These are phyloP conservation scores for Marvania coccoides DNA, from an alignment of 139 green algal species.

Conservation along the genomic window DNA sequence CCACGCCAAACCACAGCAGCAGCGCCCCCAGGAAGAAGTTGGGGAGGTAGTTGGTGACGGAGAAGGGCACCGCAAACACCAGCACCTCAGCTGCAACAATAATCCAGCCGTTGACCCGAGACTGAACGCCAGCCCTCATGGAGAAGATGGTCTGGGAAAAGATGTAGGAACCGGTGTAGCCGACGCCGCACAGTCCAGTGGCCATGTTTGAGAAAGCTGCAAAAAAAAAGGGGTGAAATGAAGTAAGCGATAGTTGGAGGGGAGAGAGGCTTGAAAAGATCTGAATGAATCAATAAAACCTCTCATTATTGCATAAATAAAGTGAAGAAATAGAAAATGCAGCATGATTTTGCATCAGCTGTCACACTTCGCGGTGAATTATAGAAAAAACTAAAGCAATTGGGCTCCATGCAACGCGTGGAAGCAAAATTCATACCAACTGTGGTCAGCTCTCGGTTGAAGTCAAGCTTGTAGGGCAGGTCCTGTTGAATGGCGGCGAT, in stretches of 20 bases:
- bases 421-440: too few relatives aligned
- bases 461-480: conserved; percentile 50
- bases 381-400: too few relatives aligned
- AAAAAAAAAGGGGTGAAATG: too few relatives aligned
- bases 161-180: conserved; percentile 54
- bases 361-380: too few relatives aligned
- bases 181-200: conserved; percentile 41
- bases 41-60: conserved; percentile 37
- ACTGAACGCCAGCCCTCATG: conserved; percentile 37
- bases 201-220: conserved; percentile 55
- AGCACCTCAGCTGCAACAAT: conserved; percentile 40
- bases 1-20: conserved; percentile 69
- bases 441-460: conserved; percentile 57
- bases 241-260: too few relatives aligned
- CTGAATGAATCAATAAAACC: background rate
- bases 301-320: too few relatives aligned
- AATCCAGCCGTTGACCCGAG: conserved; percentile 35
- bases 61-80: conserved; percentile 62
- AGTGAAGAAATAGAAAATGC: too few relatives aligned
- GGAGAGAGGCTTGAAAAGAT: background rate
- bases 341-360: too few relatives aligned
- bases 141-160: conserved; percentile 54
- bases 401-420: too few relatives aligned
- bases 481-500: conserved; percentile 56
- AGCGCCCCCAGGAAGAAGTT: conserved; percentile 62